Conservation (phyloP, 495 filamentous ascomycete species). For the Mytilinidion resinicola region DNA sequence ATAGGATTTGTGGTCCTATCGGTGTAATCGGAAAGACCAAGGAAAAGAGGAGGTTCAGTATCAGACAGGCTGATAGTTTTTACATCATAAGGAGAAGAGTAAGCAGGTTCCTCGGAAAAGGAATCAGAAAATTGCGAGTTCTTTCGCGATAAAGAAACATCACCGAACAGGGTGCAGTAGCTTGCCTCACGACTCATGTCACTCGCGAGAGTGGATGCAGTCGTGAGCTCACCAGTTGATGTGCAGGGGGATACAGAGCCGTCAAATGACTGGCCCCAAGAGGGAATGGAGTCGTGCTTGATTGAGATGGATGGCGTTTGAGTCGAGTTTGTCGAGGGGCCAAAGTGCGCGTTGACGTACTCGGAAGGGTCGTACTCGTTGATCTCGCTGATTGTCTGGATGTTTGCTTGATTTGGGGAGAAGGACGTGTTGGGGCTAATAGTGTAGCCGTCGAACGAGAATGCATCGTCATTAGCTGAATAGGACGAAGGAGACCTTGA, state of each 20-base stretch:
- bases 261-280: conserved; percentile 19
- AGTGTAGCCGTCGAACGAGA: conserved; percentile 12
- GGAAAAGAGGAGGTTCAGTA: conserved; percentile 20
- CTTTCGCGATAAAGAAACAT: conserved; percentile 28
- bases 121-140: conserved; percentile 21
- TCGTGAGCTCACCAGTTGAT: conserved; percentile 17
- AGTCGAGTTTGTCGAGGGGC: conserved; percentile 3
- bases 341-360: conserved; percentile 9
- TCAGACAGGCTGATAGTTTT: conserved; percentile 18
- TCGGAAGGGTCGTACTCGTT: conserved; percentile 19
- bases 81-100: conserved; percentile 17
- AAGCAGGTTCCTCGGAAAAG: conserved; percentile 5
- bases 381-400: conserved; percentile 17
- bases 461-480: conserved; percentile 2
- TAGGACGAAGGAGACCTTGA: conserved; percentile 3
- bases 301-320: background rate
- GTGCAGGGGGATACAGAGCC: conserved; percentile 25
- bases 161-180: conserved; percentile 21
- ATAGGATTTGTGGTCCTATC: conserved; percentile 13
- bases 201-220: conserved; percentile 18
- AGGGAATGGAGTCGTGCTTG: conserved; percentile 1
- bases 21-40: background rate
- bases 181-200: conserved; percentile 35
- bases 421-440: background rate
- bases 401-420: background rate